Percentiles rank a stretch among this genome's conserved stretches.
These are phyloP conservation scores for Limtongia smithiae DNA, from an alignment of 805 yeast genomes.

Conservation along the genomic window DNA sequence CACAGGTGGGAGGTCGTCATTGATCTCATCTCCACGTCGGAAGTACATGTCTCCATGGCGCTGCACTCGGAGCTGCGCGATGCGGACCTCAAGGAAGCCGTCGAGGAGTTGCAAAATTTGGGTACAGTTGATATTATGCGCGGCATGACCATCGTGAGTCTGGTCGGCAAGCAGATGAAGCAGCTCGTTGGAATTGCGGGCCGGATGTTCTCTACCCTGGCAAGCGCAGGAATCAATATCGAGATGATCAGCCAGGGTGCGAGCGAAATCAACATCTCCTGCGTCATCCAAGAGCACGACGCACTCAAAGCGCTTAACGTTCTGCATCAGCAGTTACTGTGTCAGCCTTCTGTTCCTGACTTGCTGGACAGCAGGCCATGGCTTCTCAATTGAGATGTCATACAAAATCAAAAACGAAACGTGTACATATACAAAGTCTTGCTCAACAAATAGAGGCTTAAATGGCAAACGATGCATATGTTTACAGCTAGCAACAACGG, in stretches of 20 bases:
- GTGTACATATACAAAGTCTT: too few relatives aligned
- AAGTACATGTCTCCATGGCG: constrained; percentile 98
- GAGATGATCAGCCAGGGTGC: constrained; percentile 99
- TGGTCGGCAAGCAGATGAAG: constrained; percentile 97
- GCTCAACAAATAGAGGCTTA: too few relatives aligned
- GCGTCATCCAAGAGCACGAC: constrained; percentile 82
- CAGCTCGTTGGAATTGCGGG: constrained; percentile 97
- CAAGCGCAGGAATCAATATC: constrained; percentile 85
- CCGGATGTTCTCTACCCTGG: constrained; percentile 89
- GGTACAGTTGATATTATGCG: constrained; percentile 89
- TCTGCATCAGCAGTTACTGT: constrained; percentile 70
- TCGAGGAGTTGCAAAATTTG: constrained; percentile 69
- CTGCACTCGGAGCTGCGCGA: constrained; percentile 54
- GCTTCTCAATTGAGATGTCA: constrained; percentile 8
- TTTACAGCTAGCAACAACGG: too few relatives aligned
- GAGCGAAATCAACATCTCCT: constrained; percentile 92
- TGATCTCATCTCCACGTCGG: constrained; percentile 93
- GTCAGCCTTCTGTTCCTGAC: constrained; percentile 19
- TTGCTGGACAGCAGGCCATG: constrained; percentile 24
- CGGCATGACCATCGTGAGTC: constrained; percentile 83
- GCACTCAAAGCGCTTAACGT: constrained; percentile 81
- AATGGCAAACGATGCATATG: too few relatives aligned
- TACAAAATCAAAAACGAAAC: too few relatives aligned
- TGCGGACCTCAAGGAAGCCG: constrained; percentile 66
- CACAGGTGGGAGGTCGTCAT: constrained; percentile 84